These are phyloP conservation scores for Candida mesenterica DNA, from an alignment of 1,139 yeast genomes.

Conservation along the genomic window DNA sequence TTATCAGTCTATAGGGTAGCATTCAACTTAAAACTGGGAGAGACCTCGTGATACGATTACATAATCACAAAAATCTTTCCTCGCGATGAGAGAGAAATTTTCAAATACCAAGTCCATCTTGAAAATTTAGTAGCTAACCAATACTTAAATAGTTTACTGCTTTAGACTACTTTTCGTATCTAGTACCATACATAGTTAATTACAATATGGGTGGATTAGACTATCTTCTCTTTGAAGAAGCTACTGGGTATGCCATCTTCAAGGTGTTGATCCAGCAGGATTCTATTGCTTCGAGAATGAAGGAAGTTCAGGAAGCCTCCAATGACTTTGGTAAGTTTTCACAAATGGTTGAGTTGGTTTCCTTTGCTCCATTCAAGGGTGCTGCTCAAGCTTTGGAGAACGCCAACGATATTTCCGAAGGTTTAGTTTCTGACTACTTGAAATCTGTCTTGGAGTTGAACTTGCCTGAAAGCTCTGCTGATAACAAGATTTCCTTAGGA, in stretches of 20 bases:
- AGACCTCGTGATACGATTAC: no score
- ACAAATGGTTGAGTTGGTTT: conserved; percentile 87
- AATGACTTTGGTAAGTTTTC: conserved; percentile 86
- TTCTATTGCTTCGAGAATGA: conserved; percentile 84
- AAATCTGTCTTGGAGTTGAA: conserved; percentile 86
- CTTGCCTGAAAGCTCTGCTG: conserved; percentile 80
- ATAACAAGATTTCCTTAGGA: conserved; percentile 69
- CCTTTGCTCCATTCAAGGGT: conserved; percentile 98
- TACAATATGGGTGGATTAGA: conserved; percentile 65
- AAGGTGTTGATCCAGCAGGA: conserved; percentile 93
- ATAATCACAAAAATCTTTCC: no score
- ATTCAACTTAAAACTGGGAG: no score
- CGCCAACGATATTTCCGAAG: conserved; percentile 97
- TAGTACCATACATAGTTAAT: no score
- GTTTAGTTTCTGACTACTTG: conserved; percentile 89
- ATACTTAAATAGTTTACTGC: no score
- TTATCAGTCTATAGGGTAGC: no score
- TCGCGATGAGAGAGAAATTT: conserved; percentile 22
- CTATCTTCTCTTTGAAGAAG: conserved; percentile 95
- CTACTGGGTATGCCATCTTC: conserved; percentile 97
- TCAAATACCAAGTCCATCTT: conserved; percentile 10
- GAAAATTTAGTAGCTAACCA: no score
- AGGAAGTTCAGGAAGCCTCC: conserved; percentile 92
- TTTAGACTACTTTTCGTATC: conserved; percentile 1
- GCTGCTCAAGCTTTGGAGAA: conserved; percentile 99